These are phyloP conservation scores for Plasmodium adleri DNA, from an alignment of 169 alveolate genomes.

Conservation along the genomic window DNA sequence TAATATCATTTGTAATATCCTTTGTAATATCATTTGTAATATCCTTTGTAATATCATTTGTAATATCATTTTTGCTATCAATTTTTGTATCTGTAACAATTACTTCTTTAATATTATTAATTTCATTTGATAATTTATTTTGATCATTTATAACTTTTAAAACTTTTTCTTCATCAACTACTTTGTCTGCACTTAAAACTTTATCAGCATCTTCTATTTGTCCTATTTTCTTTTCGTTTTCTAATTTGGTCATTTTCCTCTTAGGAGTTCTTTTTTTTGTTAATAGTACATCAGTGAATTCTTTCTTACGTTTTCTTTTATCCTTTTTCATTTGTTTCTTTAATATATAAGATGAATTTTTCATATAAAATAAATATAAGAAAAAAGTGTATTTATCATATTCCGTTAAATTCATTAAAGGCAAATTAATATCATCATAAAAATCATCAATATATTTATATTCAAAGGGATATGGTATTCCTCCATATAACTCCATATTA, in stretches of 20 bases:
- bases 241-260: conserved; percentile 51
- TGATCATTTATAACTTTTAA: conserved; percentile 14
- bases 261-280: conserved; percentile 63
- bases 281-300: conserved; percentile 40
- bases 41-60: neutral
- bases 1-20: no score
- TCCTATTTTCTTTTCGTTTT: conserved; percentile 23
- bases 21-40: neutral
- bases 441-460: conserved; percentile 37
- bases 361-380: conserved; percentile 67
- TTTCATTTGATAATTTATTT: conserved; percentile 11
- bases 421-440: conserved; percentile 44
- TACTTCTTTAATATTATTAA: neutral
- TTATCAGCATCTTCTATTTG: conserved; percentile 27
- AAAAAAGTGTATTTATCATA: conserved; percentile 67
- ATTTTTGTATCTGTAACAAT: neutral
- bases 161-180: neutral
- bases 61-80: neutral
- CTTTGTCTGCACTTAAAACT: neutral
- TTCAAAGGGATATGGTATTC: conserved; percentile 67
- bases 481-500: conserved; percentile 71
- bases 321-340: conserved; percentile 72
- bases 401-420: conserved; percentile 55
- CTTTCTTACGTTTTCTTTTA: conserved; percentile 60
- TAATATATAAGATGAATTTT: conserved; percentile 54